Evolutionary conservation across 2,329 filamentous ascomycete species (phyloP).

Genomic region (Epichloe amarillans): DNA sequence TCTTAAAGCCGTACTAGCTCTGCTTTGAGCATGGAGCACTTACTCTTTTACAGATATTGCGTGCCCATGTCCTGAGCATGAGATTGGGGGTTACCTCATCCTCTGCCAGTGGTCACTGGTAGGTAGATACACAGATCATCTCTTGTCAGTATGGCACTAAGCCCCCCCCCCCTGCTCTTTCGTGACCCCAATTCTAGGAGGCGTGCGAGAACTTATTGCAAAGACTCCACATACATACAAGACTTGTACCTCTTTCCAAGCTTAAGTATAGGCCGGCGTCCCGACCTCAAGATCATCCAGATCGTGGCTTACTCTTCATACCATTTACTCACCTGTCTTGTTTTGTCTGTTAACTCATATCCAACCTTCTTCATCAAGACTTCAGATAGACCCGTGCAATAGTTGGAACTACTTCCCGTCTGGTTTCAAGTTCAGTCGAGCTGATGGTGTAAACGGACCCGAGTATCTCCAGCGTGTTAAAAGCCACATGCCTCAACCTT

Average conservation of each 20-base stretch:
- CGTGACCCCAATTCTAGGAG: background rate
- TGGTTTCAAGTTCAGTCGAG: background rate
- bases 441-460: background rate
- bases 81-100: constrained; percentile 6
- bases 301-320: background rate
- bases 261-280: constrained; percentile 2
- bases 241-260: background rate
- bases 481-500: background rate
- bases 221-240: background rate
- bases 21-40: background rate
- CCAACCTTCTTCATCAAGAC: background rate
- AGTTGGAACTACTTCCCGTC: background rate
- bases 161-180: constrained; percentile 1
- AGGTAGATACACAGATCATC: constrained; percentile 4
- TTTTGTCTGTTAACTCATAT: background rate
- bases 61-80: constrained; percentile 4
- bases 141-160: constrained; percentile 3
- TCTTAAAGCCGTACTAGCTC: constrained; percentile 3
- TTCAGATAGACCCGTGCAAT: background rate
- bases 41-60: background rate
- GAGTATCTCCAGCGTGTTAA: background rate
- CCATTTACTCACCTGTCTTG: background rate
- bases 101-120: constrained; percentile 5
- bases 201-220: background rate
- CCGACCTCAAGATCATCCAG: background rate